A percentile compares a stretch with the other conserved stretches of the same genome.
Conservation (phyloP, 1,139 yeast species). For the Pneumocystis sp. region DNA sequence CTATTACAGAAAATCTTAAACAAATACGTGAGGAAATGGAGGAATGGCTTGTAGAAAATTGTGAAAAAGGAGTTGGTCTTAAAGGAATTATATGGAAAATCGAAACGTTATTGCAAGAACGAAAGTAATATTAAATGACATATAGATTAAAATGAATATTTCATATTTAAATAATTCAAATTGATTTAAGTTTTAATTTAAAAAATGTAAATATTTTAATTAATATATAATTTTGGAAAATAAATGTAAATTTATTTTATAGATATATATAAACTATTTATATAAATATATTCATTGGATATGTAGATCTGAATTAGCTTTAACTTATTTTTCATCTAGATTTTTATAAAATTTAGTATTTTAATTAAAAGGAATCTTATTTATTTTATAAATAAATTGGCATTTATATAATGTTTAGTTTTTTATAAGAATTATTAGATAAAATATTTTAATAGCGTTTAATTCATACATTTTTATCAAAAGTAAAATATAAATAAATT, state of each 20-base stretch:
- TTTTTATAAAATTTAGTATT: no score
- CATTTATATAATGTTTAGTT: no score
- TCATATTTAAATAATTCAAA: neutral
- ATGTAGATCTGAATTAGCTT: no score
- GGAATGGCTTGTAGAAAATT: conserved; percentile 27
- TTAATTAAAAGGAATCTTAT: no score
- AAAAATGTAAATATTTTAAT: neutral
- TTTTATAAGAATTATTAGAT: no score
- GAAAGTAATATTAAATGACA: neutral
- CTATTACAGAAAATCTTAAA: conserved; percentile 30
- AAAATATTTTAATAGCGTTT: no score
- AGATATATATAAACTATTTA: neutral
- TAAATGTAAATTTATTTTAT: neutral
- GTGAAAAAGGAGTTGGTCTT: conserved; percentile 10
- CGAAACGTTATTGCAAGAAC: neutral
- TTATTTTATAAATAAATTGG: no score
- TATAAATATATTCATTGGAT: no score
- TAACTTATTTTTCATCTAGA: no score
- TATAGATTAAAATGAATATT: neutral
- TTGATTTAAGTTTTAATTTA: neutral
- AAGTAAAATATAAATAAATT: no score
- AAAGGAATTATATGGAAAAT: conserved; percentile 3
- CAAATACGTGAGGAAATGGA: conserved; percentile 33
- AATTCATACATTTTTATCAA: no score
- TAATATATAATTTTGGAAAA: neutral